Base-by-base conservation (phyloP, 2,329 filamentous ascomycete genomes). In the Aureobasidium sp. region DNA sequence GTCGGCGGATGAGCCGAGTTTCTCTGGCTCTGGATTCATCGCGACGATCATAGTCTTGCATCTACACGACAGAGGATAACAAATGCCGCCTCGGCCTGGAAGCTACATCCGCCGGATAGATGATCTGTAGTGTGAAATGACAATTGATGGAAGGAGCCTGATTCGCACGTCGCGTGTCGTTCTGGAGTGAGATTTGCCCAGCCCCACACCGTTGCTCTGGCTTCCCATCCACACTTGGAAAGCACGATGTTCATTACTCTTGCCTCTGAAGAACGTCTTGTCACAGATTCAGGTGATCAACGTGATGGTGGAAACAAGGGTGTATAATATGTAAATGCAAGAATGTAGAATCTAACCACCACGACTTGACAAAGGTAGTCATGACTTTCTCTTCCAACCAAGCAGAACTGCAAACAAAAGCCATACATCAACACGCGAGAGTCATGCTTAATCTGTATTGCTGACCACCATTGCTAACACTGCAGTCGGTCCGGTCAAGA, bases 401-500 rank as follows among this genome's bases (percentile, higher is more conserved):
- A 34, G 14, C n/a, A 58, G 37, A 37, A 25, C 29, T 5, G 25
- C 17, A 34, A 27, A 31, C 52, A 20, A 17, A 36, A 27, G 17
- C 5, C 9, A 27, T n/a, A 20, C 27, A 36, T 37, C 41, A 29
- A 45, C 39, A 25, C 41, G 11, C 39, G 11, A 57, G 2, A 27
- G 7, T n/a, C 20, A 37, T 37, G 4, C 3, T 29, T 29, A 3
- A 27, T 31, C 2, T 9, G 22, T 29, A 37, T 29, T 47, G 29
- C 15, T 47, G 42, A 14, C 42, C 42, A 29, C 42, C 31, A 20
- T 57, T 37, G 41, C 42, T 58, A 8, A 47, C 55, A 47, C 67
- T 34, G 53, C 65, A 67, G 34, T 60, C 51, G 47, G 68, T 65
- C 68, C 68, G 68, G 22, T 66, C 66, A 17, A 69, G 62, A 51